Percentiles rank a stretch among this genome's conserved stretches.
Conservation (phyloP, 306 rosid genomes). For the Acacia crassicarpa region DNA sequence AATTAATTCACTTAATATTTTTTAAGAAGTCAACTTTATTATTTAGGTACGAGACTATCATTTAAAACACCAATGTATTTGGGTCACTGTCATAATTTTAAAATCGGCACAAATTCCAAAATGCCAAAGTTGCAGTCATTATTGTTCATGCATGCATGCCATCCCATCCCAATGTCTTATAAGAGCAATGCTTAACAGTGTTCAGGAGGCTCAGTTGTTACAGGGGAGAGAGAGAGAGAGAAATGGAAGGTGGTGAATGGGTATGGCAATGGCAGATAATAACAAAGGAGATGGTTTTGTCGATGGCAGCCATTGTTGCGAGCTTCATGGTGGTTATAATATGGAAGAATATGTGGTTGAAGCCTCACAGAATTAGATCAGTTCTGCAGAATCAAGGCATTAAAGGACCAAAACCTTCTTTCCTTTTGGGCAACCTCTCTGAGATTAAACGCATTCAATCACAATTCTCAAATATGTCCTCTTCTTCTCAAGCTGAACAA, state of each 20-base stretch:
- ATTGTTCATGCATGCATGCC: not conserved
- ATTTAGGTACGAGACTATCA: too few species aligned
- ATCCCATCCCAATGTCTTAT: not conserved
- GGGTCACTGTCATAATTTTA: too few species aligned
- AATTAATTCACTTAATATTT: too few species aligned
- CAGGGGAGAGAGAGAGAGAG: not conserved
- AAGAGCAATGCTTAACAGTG: not conserved
- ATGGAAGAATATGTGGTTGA: conserved; percentile 10
- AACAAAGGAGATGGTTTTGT: not conserved
- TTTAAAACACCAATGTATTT: too few species aligned
- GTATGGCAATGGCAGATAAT: too few species aligned
- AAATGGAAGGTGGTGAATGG: not conserved
- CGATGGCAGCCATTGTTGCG: not conserved
- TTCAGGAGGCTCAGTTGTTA: not conserved
- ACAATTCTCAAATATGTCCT: not conserved
- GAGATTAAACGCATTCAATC: conserved; percentile 22
- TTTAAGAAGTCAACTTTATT: too few species aligned
- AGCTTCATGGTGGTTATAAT: not conserved
- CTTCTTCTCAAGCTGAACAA: not conserved
- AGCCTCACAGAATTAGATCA: conserved; percentile 24
- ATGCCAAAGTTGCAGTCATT: not conserved
- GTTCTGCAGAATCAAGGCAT: conserved; percentile 33
- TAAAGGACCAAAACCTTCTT: conserved; percentile 36
- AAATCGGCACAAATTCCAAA: not conserved
- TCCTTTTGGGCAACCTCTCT: conserved; percentile 27